These are phyloP conservation scores for Lachancea nothofagi DNA, from an alignment of 805 yeast genomes.

Conservation along the genomic window DNA sequence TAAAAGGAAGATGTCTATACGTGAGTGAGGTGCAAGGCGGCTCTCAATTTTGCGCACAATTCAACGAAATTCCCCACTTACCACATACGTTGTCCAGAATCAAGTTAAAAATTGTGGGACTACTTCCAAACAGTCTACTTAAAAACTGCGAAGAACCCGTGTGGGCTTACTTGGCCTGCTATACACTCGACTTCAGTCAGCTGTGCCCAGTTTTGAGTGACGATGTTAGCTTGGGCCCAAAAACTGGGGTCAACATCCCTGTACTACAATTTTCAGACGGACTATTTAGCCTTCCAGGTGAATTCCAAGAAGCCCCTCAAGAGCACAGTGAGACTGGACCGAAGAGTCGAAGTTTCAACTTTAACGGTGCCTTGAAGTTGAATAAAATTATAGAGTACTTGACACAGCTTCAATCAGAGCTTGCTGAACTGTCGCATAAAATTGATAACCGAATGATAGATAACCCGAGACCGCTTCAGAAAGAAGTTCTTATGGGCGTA, in stretches of 20 bases:
- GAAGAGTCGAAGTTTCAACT: slow-evolving; percentile 20
- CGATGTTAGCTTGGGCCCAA: slow-evolving; percentile 9
- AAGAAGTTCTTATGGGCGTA: not conserved
- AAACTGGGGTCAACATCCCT: slow-evolving; percentile 19
- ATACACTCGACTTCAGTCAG: slow-evolving; percentile 17
- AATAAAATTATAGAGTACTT: slow-evolving; percentile 28
- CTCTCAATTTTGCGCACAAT: slow-evolving; percentile 15
- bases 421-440: slow-evolving; percentile 10
- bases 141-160: slow-evolving; percentile 3
- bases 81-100: slow-evolving; percentile 16
- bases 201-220: slow-evolving; percentile 12
- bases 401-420: slow-evolving; percentile 21
- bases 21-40: slow-evolving; percentile 27
- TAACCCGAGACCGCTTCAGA: not conserved
- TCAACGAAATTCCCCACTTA: slow-evolving; percentile 24
- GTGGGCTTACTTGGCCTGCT: slow-evolving; percentile 18
- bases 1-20: slow-evolving; percentile 18
- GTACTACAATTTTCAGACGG: slow-evolving; percentile 26
- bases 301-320: not conserved
- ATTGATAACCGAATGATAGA: slow-evolving; percentile 12
- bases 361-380: slow-evolving; percentile 25
- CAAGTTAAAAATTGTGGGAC: slow-evolving; percentile 18
- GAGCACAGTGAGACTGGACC: not conserved
- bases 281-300: slow-evolving; percentile 13
- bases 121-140: slow-evolving; percentile 15